Percentiles rank a stretch among this genome's conserved stretches.
These are phyloP conservation scores for Larix kaempferi DNA, from an alignment of 75 land plant genomes.

Conservation along the genomic window DNA sequence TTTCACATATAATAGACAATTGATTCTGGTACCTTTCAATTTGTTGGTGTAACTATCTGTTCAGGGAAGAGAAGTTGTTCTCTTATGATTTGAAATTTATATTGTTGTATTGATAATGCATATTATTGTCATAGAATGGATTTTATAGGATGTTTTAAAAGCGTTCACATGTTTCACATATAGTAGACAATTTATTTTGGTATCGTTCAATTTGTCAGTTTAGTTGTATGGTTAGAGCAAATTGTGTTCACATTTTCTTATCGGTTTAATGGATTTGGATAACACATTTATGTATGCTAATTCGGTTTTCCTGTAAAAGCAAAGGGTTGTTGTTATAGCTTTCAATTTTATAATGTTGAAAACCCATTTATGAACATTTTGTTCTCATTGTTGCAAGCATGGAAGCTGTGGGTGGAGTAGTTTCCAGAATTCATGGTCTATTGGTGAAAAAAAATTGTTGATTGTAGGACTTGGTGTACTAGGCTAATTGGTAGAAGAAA, in stretches of 20 bases:
- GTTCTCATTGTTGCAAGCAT: conserved; percentile 3
- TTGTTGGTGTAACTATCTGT: not conserved
- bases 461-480: conserved; percentile 42
- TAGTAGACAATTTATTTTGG: not conserved
- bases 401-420: conserved; percentile 6
- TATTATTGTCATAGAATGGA: too few species aligned
- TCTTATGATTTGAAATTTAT: too few species aligned
- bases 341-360: not conserved
- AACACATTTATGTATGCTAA: not conserved
- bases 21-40: not conserved
- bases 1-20: not conserved
- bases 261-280: not conserved
- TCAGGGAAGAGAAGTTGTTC: not conserved
- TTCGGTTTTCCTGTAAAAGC: not conserved
- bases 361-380: not conserved
- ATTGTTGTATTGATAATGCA: too few species aligned
- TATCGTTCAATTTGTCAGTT: not conserved
- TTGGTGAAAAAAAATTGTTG: conserved; percentile 37
- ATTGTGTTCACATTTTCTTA: not conserved
- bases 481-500: conserved; percentile 28
- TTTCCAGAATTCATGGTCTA: conserved; percentile 16
- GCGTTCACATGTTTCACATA: too few species aligned
- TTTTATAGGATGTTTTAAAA: too few species aligned
- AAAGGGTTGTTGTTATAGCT: not conserved
- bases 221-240: not conserved